Conservation (phyloP, 1,284 basidiomycete genomes). For the Sanghuangporus weigelae region DNA sequence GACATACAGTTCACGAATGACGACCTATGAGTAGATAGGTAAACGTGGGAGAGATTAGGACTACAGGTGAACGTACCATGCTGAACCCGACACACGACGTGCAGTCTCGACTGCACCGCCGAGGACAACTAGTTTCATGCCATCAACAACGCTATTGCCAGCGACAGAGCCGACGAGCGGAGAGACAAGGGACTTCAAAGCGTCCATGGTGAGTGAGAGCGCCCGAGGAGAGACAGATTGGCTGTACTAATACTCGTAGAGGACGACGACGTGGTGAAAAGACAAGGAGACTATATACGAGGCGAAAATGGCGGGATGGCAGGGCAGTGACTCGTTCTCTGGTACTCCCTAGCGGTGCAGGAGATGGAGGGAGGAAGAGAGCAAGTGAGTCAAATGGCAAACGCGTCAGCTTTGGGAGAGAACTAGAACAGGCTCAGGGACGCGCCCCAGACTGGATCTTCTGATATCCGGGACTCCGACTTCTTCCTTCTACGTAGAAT, state of each 20-base stretch:
- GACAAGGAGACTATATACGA: not conserved
- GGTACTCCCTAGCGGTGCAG: not conserved
- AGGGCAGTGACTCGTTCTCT: not conserved
- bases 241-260: not conserved
- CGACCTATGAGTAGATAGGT: slow-evolving; percentile 42
- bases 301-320: not conserved
- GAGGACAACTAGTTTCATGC: slow-evolving; percentile 80
- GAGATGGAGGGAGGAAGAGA: not conserved
- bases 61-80: slow-evolving; percentile 46
- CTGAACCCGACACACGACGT: slow-evolving; percentile 70
- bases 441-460: not conserved
- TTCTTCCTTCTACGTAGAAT: not conserved
- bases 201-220: slow-evolving; percentile 49
- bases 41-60: slow-evolving; percentile 8
- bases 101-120: slow-evolving; percentile 83
- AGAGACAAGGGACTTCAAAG: slow-evolving; percentile 73
- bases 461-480: not conserved
- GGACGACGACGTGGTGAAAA: not conserved
- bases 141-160: slow-evolving; percentile 72
- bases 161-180: slow-evolving; percentile 71
- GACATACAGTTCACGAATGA: slow-evolving; percentile 71
- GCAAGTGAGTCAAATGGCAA: not conserved
- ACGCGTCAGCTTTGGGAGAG: not conserved
- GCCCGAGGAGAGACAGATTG: not conserved
- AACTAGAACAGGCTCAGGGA: not conserved